phyloP scores from a whole-genome alignment of 148 eudicot genomes.

The Chenopodium berlandieri region DNA sequence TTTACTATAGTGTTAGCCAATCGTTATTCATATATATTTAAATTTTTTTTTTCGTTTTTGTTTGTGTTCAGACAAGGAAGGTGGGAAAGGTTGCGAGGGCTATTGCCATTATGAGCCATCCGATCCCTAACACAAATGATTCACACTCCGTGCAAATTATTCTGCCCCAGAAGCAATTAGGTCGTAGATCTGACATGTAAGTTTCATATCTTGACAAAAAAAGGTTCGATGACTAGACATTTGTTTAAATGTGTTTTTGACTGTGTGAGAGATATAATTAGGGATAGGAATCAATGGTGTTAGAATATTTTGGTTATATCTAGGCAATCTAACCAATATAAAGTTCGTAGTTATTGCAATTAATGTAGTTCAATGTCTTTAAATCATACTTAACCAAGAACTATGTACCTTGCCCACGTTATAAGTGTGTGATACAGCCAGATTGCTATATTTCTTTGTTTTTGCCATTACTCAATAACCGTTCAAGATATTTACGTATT shows the following conservation, averaged over 20 bases:
- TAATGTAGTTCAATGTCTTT: neutral
- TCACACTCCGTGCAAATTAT: slow-evolving; percentile 92
- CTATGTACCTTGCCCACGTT: neutral
- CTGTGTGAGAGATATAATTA: neutral
- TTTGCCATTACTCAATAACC: neutral
- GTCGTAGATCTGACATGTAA: slow-evolving; percentile 94
- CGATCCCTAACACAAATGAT: slow-evolving; percentile 83
- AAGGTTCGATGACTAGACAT: neutral
- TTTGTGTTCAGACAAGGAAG: slow-evolving; percentile 63
- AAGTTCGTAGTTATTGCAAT: neutral
- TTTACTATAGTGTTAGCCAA: neutral
- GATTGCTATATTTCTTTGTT: neutral
- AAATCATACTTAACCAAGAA: neutral
- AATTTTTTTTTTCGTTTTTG: neutral
- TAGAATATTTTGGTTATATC: neutral
- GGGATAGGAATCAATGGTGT: neutral
- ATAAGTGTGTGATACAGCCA: neutral
- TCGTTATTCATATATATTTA: neutral
- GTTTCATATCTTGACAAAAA: slow-evolving; percentile 20
- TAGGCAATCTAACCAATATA: no score
- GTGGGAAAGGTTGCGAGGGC: slow-evolving; percentile 97
- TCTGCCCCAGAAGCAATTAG: slow-evolving; percentile 94
- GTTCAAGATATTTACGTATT: neutral
- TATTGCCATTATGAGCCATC: slow-evolving; percentile 95
- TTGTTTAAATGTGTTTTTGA: neutral